Percentiles rank a stretch among this genome's conserved stretches.
These are phyloP conservation scores for Haematococcus sp. DNA, from an alignment of 139 green algal genomes.

Conservation along the genomic window DNA sequence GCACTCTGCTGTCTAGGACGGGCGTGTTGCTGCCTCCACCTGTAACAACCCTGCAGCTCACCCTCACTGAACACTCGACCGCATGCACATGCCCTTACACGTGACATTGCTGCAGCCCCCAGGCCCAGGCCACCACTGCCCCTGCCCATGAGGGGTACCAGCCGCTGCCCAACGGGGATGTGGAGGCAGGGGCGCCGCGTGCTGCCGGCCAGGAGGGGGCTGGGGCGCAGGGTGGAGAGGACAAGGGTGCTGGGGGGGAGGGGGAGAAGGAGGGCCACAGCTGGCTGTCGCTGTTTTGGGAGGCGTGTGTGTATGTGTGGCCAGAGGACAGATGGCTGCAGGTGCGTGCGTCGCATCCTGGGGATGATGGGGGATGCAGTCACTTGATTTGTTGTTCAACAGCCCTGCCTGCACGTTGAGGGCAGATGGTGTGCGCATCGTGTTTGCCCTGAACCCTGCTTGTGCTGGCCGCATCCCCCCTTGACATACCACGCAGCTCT, in stretches of 20 bases:
- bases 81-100: too few species aligned
- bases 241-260: neutral
- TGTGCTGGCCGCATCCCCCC: neutral
- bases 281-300: conserved; percentile 36
- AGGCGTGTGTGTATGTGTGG: conserved; percentile 48
- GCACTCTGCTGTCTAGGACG: too few species aligned
- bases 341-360: conserved; percentile 8
- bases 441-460: neutral
- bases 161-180: neutral
- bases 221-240: neutral
- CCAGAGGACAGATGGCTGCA: conserved; percentile 28
- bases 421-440: neutral
- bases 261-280: conserved; percentile 16
- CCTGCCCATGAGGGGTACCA: neutral
- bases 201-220: neutral
- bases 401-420: neutral
- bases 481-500: neutral
- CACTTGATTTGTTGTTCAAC: neutral
- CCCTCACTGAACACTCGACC: too few species aligned
- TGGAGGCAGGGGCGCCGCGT: neutral
- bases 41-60: too few species aligned
- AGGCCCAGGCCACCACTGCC: too few species aligned
- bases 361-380: neutral
- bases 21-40: too few species aligned
- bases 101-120: too few species aligned